Conservation (phyloP, 2,329 filamentous ascomycete genomes). For the Colletotrichum lindemuthianum region DNA sequence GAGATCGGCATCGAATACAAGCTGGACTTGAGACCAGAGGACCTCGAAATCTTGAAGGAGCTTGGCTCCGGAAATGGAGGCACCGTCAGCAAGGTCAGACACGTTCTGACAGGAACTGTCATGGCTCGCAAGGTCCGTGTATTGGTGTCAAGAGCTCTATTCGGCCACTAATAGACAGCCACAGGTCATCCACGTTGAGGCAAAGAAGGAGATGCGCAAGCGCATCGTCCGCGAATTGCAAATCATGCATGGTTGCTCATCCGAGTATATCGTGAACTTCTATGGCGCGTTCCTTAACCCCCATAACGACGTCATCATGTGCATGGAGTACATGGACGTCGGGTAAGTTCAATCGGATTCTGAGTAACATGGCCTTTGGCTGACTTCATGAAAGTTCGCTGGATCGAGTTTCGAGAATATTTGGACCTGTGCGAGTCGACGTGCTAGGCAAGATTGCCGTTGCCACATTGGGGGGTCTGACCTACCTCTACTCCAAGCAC, state of each 20-base stretch:
- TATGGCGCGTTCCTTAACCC: constrained; percentile 98
- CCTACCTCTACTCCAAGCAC: constrained; percentile 94
- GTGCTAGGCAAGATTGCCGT: constrained; percentile 98
- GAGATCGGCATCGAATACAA: constrained; percentile 99
- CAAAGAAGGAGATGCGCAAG: constrained; percentile 96
- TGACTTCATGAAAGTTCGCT: constrained; percentile 72
- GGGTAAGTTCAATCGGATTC: constrained; percentile 72
- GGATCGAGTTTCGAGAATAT: constrained; percentile 92
- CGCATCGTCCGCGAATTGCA: constrained; percentile 96
- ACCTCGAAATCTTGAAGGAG: constrained; percentile 92
- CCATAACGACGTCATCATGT: constrained; percentile 98
- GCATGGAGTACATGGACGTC: constrained; percentile 99
- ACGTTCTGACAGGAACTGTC: constrained; percentile 91
- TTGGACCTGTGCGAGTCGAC: constrained; percentile 94
- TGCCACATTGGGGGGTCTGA: constrained; percentile 90
- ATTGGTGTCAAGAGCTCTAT: constrained; percentile 1
- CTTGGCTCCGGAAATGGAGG: constrained; percentile 96
- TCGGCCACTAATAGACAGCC: not conserved
- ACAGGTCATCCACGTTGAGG: constrained; percentile 97
- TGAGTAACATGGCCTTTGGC: constrained; percentile 5
- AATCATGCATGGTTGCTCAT: constrained; percentile 98
- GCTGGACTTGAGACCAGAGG: constrained; percentile 89
- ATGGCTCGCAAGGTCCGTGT: constrained; percentile 92
- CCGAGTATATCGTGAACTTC: constrained; percentile 95
- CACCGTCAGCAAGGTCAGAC: constrained; percentile 97